phyloP scores from a whole-genome alignment of 1,284 basidiomycete species.

The Bothia castanella region DNA sequence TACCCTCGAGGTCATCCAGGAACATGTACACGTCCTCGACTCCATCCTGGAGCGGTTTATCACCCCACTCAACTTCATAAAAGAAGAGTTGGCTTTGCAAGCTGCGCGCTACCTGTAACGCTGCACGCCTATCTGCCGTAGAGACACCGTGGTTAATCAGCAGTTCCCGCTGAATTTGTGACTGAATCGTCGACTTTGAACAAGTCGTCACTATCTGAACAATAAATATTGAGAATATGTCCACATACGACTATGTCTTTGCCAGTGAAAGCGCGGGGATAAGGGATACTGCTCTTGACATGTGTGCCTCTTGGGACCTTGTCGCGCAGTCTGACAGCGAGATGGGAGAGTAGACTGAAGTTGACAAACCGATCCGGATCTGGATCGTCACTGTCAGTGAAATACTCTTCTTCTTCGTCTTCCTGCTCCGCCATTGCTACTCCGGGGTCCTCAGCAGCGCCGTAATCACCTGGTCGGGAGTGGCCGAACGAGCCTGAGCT shows the following conservation, averaged over 20 bases:
- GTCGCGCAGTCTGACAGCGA: conserved; percentile 85
- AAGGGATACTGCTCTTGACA: conserved; percentile 87
- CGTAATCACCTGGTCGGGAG: conserved; percentile 19
- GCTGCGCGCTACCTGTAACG: conserved; percentile 82
- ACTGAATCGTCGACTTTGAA: conserved; percentile 73
- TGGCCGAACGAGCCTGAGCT: conserved; percentile 33
- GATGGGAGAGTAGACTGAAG: conserved; percentile 80
- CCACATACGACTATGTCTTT: conserved; percentile 86
- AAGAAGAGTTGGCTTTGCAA: conserved; percentile 93
- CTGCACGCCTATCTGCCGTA: conserved; percentile 71
- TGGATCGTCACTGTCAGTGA: conserved; percentile 68
- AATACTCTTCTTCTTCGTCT: conserved; percentile 50
- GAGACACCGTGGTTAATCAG: conserved; percentile 66
- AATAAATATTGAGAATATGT: neutral
- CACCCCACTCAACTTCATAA: conserved; percentile 96
- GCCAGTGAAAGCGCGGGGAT: conserved; percentile 85
- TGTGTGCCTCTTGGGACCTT: conserved; percentile 83
- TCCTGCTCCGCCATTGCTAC: conserved; percentile 43
- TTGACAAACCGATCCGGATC: conserved; percentile 82
- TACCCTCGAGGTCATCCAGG: conserved; percentile 79
- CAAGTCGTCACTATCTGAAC: conserved; percentile 4
- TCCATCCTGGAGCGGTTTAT: conserved; percentile 78
- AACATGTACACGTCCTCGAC: conserved; percentile 97
- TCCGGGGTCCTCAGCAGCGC: conserved; percentile 40
- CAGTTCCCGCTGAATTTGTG: conserved; percentile 69